Conservation (phyloP, 495 filamentous ascomycete species). For the Astrothelium macrocarpum region DNA sequence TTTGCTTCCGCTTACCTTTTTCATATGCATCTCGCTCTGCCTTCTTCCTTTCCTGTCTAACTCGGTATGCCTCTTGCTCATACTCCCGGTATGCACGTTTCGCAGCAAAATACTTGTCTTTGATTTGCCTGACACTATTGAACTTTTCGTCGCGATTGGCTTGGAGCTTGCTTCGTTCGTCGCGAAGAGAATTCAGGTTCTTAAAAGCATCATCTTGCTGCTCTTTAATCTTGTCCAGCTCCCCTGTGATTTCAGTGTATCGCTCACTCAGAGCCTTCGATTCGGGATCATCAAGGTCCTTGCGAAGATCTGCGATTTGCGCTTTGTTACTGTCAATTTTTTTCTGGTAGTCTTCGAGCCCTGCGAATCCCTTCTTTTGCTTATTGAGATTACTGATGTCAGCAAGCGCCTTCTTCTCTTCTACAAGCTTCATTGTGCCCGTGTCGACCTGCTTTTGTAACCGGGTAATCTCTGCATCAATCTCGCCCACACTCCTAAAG, state of each 20-base stretch:
- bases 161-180: slow-evolving; percentile 74
- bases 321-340: slow-evolving; percentile 73
- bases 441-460: slow-evolving; percentile 77
- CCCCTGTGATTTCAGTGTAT: slow-evolving; percentile 69
- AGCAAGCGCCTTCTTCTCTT: slow-evolving; percentile 85
- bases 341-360: slow-evolving; percentile 72
- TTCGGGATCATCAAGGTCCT: slow-evolving; percentile 84
- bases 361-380: slow-evolving; percentile 79
- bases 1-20: slow-evolving; percentile 66
- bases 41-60: slow-evolving; percentile 67
- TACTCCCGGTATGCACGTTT: slow-evolving; percentile 70
- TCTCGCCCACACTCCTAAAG: slow-evolving; percentile 79
- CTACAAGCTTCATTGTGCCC: slow-evolving; percentile 84
- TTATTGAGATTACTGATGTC: slow-evolving; percentile 76
- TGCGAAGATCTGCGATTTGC: slow-evolving; percentile 75
- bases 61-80: slow-evolving; percentile 66
- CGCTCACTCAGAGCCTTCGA: slow-evolving; percentile 74
- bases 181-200: slow-evolving; percentile 74
- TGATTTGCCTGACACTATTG: slow-evolving; percentile 64
- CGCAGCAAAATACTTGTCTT: slow-evolving; percentile 71
- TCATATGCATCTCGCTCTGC: slow-evolving; percentile 67
- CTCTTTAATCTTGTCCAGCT: slow-evolving; percentile 79
- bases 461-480: slow-evolving; percentile 68
- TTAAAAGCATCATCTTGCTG: slow-evolving; percentile 84
- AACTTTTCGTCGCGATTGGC: slow-evolving; percentile 78